These are phyloP conservation scores for Stachybotrys echinatus DNA, from an alignment of 2,329 filamentous ascomycete genomes.

Conservation along the genomic window DNA sequence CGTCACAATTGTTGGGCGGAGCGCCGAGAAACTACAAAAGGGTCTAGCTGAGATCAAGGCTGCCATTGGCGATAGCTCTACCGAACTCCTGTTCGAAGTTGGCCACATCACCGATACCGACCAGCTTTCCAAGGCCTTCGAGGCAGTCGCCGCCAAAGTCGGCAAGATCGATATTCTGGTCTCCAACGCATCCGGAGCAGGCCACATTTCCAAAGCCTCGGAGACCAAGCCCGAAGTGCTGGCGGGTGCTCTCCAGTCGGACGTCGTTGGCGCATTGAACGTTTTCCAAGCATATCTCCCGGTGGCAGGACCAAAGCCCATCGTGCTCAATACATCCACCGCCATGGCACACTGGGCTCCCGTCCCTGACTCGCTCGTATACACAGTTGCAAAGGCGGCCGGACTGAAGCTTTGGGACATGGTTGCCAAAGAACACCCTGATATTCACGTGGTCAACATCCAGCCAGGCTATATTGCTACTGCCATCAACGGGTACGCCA, in stretches of 20 bases:
- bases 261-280: background rate
- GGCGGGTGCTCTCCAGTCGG: background rate
- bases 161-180: background rate
- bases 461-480: background rate
- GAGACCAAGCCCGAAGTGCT: background rate
- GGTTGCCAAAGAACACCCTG: background rate
- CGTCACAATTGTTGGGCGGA: constrained; percentile 33
- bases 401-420: background rate
- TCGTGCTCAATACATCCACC: background rate
- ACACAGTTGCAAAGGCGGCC: background rate
- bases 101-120: background rate
- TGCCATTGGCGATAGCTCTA: background rate
- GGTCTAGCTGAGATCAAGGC: background rate
- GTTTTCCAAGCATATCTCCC: background rate
- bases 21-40: constrained; percentile 13
- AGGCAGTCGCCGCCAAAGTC: background rate
- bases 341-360: background rate
- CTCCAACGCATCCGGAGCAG: background rate
- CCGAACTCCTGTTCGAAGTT: background rate
- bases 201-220: background rate
- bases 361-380: background rate
- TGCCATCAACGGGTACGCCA: background rate
- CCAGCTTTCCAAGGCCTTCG: background rate
- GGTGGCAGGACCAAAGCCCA: background rate
- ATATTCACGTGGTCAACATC: background rate